A percentile compares a stretch with the other conserved stretches of the same genome.
Conservation (phyloP, 805 yeast genomes). For the Candida krabiensis region DNA sequence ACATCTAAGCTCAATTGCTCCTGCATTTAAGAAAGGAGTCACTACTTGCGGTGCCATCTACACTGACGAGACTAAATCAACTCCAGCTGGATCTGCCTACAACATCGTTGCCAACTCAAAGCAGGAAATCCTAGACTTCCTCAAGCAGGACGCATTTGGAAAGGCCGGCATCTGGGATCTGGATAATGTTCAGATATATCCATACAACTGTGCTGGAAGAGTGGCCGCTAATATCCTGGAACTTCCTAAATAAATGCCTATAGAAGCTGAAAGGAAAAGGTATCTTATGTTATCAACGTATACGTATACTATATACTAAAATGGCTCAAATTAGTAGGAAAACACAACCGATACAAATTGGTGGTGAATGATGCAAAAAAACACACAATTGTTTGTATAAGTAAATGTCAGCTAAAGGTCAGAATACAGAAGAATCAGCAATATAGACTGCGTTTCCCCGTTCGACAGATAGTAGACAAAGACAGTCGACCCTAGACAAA, state of each 20-base stretch:
- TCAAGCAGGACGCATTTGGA: constrained; percentile 63
- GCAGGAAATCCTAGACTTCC: constrained; percentile 63
- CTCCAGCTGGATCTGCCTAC: constrained; percentile 69
- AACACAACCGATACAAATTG: too few relatives aligned
- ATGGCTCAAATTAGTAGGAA: too few relatives aligned
- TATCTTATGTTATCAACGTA: not conserved
- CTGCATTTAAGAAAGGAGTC: constrained; percentile 40
- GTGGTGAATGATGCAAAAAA: too few relatives aligned
- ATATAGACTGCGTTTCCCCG: too few relatives aligned
- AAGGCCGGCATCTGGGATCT: constrained; percentile 76
- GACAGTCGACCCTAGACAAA: too few relatives aligned
- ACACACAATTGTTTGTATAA: too few relatives aligned
- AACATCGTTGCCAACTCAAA: constrained; percentile 63
- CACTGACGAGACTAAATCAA: constrained; percentile 44
- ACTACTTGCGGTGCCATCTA: constrained; percentile 54
- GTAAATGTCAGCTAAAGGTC: too few relatives aligned
- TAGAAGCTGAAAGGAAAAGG: too few relatives aligned
- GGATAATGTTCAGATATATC: constrained; percentile 57
- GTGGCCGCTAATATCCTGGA: constrained; percentile 31
- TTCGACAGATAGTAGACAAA: too few relatives aligned
- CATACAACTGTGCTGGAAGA: constrained; percentile 49
- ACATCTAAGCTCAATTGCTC: constrained; percentile 52
- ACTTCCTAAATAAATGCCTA: constrained; percentile 7
- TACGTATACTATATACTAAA: constrained; percentile 4
- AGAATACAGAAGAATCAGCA: too few relatives aligned